Evolutionary conservation across 495 filamentous ascomycete genomes (phyloP), one percentile per base, ranked within the genome.

Genomic region (Patellaria atrata): DNA sequence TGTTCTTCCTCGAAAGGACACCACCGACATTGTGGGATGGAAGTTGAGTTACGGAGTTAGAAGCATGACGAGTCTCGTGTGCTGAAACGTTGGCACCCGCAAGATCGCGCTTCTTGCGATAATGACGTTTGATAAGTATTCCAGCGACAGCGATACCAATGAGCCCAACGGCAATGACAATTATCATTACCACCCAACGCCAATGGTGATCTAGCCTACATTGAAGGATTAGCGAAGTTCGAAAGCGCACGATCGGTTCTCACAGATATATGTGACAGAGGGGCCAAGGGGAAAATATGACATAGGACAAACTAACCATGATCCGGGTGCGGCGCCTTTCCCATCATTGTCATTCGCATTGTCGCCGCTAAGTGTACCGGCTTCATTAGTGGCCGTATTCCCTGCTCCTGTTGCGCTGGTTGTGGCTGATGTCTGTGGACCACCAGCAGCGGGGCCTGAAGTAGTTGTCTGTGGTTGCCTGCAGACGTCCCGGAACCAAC

Each of bases 131-230:
- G 27, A 52, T 39, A 15, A 16, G 48, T 40, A 45, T 20, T 36
- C 43, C 51, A 24, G 41, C 24, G 35, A 52, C 12, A 39, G 37
- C 50, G 46, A 52, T 22, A 37, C 35, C 3, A 38, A 51, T 9
- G 30, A 56, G 46, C 39, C 30, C 48, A 39, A 56, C 19, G 35
- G 35, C 35, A 27, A 58, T 42, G 33, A 56, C 42, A 40, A 58
- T 51, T 34, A 54, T 38, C 51, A 58, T 56, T 27, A 58, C 30
- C 32, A 58, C 45, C 53, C 53, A 58, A 43, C 48, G 46, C 39
- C 37, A 44, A 30, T 53, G 47, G n/a, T n/a, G 23, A 12, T 26
- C 8, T 12, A 26, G 23, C 12, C 23, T 26, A 8, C 23, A 8
- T 26, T 26, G 23, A 8, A 26, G 23, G 23, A 26, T 26, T 8